A percentile compares a stretch with the other conserved stretches of the same genome.
These are phyloP conservation scores for Didymella pomorum DNA, from an alignment of 2,329 filamentous ascomycete genomes.

Conservation along the genomic window DNA sequence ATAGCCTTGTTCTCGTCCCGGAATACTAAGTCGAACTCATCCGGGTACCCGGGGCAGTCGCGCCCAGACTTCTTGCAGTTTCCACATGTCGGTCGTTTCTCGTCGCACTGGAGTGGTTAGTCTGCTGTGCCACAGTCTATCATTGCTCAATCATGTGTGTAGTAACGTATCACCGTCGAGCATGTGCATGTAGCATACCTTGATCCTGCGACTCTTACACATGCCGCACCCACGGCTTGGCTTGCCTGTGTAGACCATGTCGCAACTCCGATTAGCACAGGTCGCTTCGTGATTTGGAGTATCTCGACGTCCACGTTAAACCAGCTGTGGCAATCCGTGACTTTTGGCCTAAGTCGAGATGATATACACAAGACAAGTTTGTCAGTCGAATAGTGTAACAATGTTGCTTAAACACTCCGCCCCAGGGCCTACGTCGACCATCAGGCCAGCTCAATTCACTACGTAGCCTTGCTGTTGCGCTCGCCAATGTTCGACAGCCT, in stretches of 20 bases:
- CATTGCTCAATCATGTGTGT: not conserved
- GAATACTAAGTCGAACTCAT: constrained; percentile 76
- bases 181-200: constrained; percentile 59
- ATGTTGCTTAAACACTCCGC: constrained; percentile 20
- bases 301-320: not conserved
- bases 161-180: not conserved
- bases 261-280: constrained; percentile 15
- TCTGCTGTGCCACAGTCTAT: constrained; percentile 9
- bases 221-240: constrained; percentile 70
- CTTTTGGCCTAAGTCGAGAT: constrained; percentile 10
- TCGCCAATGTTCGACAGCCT: constrained; percentile 10
- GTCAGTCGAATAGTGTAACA: constrained; percentile 9
- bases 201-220: constrained; percentile 76
- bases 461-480: constrained; percentile 17
- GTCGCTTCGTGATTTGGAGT: not conserved
- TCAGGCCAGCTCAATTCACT: constrained; percentile 15
- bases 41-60: constrained; percentile 54
- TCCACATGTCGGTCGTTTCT: constrained; percentile 47
- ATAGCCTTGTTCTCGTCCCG: constrained; percentile 76
- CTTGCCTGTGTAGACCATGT: constrained; percentile 54
- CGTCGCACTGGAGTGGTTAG: constrained; percentile 41
- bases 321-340: not conserved
- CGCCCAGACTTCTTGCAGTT: constrained; percentile 47
- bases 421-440: constrained; percentile 17
- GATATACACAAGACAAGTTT: constrained; percentile 4